Evolutionary conservation across 768 basidiomycete species (phyloP).

Genomic region (Pisolithus microcarpus): DNA sequence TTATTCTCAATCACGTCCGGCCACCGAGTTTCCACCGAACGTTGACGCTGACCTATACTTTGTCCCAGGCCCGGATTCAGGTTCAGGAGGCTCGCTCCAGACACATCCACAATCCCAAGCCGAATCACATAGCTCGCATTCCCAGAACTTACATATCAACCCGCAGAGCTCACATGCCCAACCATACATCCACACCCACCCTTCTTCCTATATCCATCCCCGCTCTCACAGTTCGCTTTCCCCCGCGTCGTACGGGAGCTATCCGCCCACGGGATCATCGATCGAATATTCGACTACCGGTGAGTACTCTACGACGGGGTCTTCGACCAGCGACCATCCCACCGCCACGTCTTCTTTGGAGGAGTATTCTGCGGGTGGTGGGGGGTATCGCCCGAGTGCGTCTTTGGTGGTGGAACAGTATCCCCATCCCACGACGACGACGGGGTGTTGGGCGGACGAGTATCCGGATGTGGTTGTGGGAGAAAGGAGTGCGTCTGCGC

Average conservation of each 20-base stretch:
- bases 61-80: too few species aligned
- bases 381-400: neutral
- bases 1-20: neutral
- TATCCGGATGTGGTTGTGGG: neutral
- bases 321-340: neutral
- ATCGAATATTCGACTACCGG: too few species aligned
- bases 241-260: slow-evolving; percentile 19
- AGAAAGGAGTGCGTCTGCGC: neutral
- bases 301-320: slow-evolving; percentile 3
- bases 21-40: neutral
- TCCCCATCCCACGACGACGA: too few species aligned
- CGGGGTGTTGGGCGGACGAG: slow-evolving; percentile 7
- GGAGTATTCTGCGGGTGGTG: neutral
- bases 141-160: neutral
- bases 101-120: neutral
- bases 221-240: slow-evolving; percentile 14
- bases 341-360: slow-evolving; percentile 7
- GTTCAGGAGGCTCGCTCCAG: too few species aligned
- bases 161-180: neutral
- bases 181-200: neutral
- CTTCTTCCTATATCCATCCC: slow-evolving; percentile 2
- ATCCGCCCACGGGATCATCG: slow-evolving; percentile 16
- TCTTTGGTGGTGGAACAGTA: too few species aligned
- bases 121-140: neutral
- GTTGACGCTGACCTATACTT: neutral